A percentile compares a stretch with the other conserved stretches of the same genome.
Evolutionary conservation across 495 filamentous ascomycete genomes (phyloP).

Genomic region (Penicillium bialowiezense): DNA sequence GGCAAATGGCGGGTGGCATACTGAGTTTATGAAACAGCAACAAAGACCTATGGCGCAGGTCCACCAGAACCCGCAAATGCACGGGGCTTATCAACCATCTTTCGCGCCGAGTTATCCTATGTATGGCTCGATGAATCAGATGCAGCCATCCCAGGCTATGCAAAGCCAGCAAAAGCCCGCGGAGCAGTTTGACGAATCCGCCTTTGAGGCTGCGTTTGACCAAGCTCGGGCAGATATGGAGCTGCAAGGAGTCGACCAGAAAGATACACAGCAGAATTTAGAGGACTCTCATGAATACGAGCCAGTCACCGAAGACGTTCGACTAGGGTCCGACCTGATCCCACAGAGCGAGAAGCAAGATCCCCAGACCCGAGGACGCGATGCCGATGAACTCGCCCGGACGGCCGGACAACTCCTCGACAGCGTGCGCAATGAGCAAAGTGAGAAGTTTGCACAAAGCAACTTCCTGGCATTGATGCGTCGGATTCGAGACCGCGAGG

Average conservation of each 20-base stretch:
- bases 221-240: constrained; percentile 42
- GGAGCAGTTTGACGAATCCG: constrained; percentile 55
- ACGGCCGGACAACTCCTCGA: constrained; percentile 71
- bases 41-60: constrained; percentile 16
- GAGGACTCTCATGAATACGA: constrained; percentile 14
- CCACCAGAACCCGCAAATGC: constrained; percentile 23
- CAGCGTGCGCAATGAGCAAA: constrained; percentile 64
- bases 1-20: constrained; percentile 47
- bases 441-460: constrained; percentile 73
- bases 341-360: constrained; percentile 29
- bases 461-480: constrained; percentile 77
- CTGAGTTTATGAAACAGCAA: constrained; percentile 48
- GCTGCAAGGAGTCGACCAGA: constrained; percentile 19
- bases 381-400: constrained; percentile 65
- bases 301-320: constrained; percentile 23
- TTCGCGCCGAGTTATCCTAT: constrained; percentile 30
- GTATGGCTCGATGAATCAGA: constrained; percentile 22
- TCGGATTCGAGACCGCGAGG: constrained; percentile 52
- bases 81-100: constrained; percentile 30
- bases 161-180: constrained; percentile 15
- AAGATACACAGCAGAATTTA: constrained; percentile 7
- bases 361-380: constrained; percentile 23
- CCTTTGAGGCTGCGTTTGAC: constrained; percentile 64
- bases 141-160: constrained; percentile 25
- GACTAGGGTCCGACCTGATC: constrained; percentile 54